Percentiles rank a stretch among this genome's conserved stretches.
Evolutionary conservation across 192 early-diverging fungal genomes (phyloP).

Genomic region (Fimicolochytrium jonesii): DNA sequence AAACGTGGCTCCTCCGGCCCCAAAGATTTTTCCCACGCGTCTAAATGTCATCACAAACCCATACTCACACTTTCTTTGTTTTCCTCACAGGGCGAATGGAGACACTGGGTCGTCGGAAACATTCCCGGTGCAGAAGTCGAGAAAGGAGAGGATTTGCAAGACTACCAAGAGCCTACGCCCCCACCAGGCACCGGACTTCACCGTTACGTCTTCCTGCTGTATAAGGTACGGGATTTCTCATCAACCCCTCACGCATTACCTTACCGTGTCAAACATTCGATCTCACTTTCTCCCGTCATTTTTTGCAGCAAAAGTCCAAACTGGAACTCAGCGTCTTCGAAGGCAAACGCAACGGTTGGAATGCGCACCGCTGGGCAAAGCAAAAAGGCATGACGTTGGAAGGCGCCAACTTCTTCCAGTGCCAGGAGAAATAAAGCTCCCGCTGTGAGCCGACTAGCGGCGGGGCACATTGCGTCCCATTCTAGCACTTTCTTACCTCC

Average conservation of each 20-base stretch:
- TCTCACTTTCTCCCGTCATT: no score
- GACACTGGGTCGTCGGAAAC: slow-evolving; percentile 23
- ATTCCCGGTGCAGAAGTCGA: slow-evolving; percentile 8
- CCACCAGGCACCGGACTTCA: slow-evolving; percentile 49
- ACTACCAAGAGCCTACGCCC: slow-evolving; percentile 38
- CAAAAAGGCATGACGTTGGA: slow-evolving; percentile 9
- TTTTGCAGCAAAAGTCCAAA: slow-evolving; percentile 30
- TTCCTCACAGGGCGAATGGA: slow-evolving; percentile 5
- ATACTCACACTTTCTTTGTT: not conserved
- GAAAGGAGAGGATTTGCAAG: slow-evolving; percentile 21
- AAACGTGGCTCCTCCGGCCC: no score
- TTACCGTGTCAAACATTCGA: no score
- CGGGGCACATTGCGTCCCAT: no score
- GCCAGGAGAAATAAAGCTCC: slow-evolving; percentile 18
- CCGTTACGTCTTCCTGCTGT: slow-evolving; percentile 57
- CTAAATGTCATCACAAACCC: no score
- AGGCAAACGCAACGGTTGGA: slow-evolving; percentile 9
- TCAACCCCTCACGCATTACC: no score
- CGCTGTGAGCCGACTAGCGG: no score
- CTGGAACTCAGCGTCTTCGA: slow-evolving; percentile 13
- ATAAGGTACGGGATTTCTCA: no score
- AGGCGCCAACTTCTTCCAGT: slow-evolving; percentile 15
- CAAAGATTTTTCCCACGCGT: no score
- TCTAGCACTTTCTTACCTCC: no score
- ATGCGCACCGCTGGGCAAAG: slow-evolving; percentile 20